Evolutionary conservation across 192 early-diverging fungal species (phyloP).

Genomic region (Rhizophagus prolifer): DNA sequence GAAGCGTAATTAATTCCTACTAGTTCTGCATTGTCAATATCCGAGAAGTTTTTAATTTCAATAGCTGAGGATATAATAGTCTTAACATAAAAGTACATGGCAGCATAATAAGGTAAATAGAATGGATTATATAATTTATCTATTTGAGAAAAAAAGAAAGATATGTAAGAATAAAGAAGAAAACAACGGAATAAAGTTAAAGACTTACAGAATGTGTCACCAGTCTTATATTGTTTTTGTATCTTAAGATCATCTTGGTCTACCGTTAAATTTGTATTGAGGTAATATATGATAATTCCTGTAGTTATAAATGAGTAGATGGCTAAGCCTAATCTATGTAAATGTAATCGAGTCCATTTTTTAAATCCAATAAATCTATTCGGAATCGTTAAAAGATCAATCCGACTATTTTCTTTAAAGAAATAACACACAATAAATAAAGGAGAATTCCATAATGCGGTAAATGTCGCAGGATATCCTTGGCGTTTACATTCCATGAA

Average conservation of each 20-base stretch:
- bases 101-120: constrained; percentile 22
- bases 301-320: constrained; percentile 19
- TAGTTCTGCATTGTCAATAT: neutral
- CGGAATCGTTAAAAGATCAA: constrained; percentile 24
- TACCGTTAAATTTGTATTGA: constrained; percentile 12
- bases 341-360: constrained; percentile 12
- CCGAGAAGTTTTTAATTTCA: neutral
- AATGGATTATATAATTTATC: constrained; percentile 21
- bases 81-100: constrained; percentile 24
- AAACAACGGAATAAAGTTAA: neutral
- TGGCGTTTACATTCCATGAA: constrained; percentile 5
- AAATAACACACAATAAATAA: constrained; percentile 20
- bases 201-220: constrained; percentile 16
- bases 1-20: constrained; percentile 11
- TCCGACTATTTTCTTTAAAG: constrained; percentile 11
- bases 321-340: constrained; percentile 7
- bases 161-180: neutral
- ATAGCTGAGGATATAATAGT: constrained; percentile 1
- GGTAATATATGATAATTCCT: neutral
- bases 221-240: constrained; percentile 1
- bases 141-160: neutral
- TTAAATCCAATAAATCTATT: constrained; percentile 23
- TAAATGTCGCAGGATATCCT: constrained; percentile 22
- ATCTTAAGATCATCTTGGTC: constrained; percentile 13
- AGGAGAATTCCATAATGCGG: constrained; percentile 26